Conservation (phyloP, 352 stramenopile species). For the Phytophthora crassamura region DNA sequence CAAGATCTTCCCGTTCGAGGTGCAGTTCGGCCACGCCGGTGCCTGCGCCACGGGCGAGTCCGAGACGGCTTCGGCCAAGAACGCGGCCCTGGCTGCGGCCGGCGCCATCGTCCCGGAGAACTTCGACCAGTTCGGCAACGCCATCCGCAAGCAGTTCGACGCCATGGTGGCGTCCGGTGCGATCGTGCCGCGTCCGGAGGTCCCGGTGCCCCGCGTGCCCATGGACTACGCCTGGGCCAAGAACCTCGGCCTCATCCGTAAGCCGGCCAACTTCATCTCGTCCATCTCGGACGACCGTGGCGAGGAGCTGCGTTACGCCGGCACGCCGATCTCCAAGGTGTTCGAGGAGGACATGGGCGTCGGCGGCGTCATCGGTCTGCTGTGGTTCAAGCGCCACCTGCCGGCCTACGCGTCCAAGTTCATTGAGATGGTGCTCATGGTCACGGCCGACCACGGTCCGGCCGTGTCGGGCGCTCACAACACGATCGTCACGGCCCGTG, state of each 20-base stretch:
- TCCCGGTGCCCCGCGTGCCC: conserved; percentile 93
- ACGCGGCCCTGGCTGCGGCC: conserved; percentile 88
- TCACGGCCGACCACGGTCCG: conserved; percentile 96
- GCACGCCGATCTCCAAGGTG: conserved; percentile 96
- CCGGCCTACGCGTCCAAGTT: conserved; percentile 94
- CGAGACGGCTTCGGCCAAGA: conserved; percentile 95
- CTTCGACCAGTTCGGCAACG: conserved; percentile 96
- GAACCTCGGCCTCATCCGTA: conserved; percentile 95
- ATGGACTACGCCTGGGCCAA: conserved; percentile 98
- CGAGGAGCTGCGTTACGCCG: conserved; percentile 95
- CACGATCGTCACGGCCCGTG: conserved; percentile 95
- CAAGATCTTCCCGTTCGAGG: conserved; percentile 97
- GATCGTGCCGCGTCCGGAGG: conserved; percentile 89
- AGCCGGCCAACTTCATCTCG: conserved; percentile 97
- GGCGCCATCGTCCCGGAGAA: conserved; percentile 94
- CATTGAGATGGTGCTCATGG: conserved; percentile 98
- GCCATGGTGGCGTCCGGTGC: conserved; percentile 76
- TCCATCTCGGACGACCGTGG: conserved; percentile 97
- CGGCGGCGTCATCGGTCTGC: conserved; percentile 93
- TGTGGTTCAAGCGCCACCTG: conserved; percentile 96
- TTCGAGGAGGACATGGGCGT: conserved; percentile 95
- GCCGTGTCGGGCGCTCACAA: conserved; percentile 97
- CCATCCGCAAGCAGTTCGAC: conserved; percentile 92
- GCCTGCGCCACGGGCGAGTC: conserved; percentile 93
- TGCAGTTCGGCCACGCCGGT: conserved; percentile 97